Evolutionary conservation across 2,329 filamentous ascomycete genomes (phyloP).

Genomic region (Aspergillus arachidicola): DNA sequence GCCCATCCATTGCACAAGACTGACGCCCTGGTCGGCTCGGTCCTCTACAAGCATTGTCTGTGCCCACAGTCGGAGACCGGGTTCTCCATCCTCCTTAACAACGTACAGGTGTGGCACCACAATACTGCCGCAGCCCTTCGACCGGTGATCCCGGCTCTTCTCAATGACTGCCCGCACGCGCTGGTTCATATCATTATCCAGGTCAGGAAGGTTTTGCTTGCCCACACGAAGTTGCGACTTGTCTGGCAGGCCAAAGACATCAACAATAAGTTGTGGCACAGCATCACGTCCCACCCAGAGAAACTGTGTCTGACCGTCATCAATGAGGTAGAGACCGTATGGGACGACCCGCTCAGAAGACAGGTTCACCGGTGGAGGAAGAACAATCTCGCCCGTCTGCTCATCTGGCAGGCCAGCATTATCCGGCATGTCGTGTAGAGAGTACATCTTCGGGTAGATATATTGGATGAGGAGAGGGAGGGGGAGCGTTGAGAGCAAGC

Average conservation of each 20-base stretch:
- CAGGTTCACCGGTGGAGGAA: slow-evolving; percentile 82
- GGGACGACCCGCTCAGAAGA: slow-evolving; percentile 84
- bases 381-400: slow-evolving; percentile 82
- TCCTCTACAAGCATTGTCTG: slow-evolving; percentile 96
- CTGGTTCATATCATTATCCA: slow-evolving; percentile 97
- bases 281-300: slow-evolving; percentile 93
- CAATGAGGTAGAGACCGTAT: slow-evolving; percentile 92
- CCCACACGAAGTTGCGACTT: slow-evolving; percentile 84
- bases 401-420: slow-evolving; percentile 83
- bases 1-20: slow-evolving; percentile 91
- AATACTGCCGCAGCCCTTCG: slow-evolving; percentile 89
- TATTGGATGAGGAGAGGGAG: slow-evolving; percentile 89
- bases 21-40: slow-evolving; percentile 88
- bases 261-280: slow-evolving; percentile 81
- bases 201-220: slow-evolving; percentile 80
- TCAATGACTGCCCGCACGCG: slow-evolving; percentile 84
- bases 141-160: slow-evolving; percentile 86
- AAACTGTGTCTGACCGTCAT: slow-evolving; percentile 97
- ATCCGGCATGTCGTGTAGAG: slow-evolving; percentile 94
- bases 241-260: slow-evolving; percentile 89
- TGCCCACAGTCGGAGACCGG: slow-evolving; percentile 92
- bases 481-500: slow-evolving; percentile 89
- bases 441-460: slow-evolving; percentile 84
- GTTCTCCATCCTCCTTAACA: slow-evolving; percentile 93
- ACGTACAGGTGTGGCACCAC: slow-evolving; percentile 91